These are phyloP conservation scores for Bauhinia variegata DNA, from an alignment of 306 rosid genomes.

Conservation along the genomic window DNA sequence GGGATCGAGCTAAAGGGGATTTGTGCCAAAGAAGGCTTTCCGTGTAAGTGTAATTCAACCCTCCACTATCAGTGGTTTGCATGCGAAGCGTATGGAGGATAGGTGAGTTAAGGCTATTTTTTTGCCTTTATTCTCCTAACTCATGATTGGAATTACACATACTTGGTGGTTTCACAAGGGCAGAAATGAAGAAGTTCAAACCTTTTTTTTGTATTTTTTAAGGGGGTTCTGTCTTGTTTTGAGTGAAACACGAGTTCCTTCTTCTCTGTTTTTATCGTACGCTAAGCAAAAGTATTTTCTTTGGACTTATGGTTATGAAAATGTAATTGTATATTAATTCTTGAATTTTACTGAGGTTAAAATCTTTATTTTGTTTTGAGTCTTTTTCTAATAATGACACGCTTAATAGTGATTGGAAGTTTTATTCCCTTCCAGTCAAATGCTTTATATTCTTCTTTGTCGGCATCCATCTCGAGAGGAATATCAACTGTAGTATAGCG, in stretches of 20 bases:
- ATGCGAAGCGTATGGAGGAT: slow-evolving; percentile 37
- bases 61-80: slow-evolving; percentile 74
- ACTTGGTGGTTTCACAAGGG: slow-evolving; percentile 20
- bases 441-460: background rate
- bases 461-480: background rate
- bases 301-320: slow-evolving; percentile 27
- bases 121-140: slow-evolving; percentile 44
- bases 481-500: background rate
- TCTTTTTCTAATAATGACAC: slow-evolving; percentile 29
- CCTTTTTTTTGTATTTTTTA: slow-evolving; percentile 17
- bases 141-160: slow-evolving; percentile 26
- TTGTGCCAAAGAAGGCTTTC: slow-evolving; percentile 23
- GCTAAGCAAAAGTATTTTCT: slow-evolving; percentile 20
- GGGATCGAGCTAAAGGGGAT: slow-evolving; percentile 39
- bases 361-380: slow-evolving; percentile 34
- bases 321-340: background rate
- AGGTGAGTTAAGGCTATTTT: slow-evolving; percentile 43
- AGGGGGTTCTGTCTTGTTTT: slow-evolving; percentile 27
- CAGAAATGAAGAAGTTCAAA: background rate
- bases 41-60: slow-evolving; percentile 38
- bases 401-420: slow-evolving; percentile 11
- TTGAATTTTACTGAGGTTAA: slow-evolving; percentile 23
- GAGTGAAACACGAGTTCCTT: slow-evolving; percentile 5
- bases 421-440: background rate
- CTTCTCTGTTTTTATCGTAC: slow-evolving; percentile 25